Base-by-base conservation (phyloP, 768 basidiomycete species). In the Tubosaeta brunneosetosa region DNA sequence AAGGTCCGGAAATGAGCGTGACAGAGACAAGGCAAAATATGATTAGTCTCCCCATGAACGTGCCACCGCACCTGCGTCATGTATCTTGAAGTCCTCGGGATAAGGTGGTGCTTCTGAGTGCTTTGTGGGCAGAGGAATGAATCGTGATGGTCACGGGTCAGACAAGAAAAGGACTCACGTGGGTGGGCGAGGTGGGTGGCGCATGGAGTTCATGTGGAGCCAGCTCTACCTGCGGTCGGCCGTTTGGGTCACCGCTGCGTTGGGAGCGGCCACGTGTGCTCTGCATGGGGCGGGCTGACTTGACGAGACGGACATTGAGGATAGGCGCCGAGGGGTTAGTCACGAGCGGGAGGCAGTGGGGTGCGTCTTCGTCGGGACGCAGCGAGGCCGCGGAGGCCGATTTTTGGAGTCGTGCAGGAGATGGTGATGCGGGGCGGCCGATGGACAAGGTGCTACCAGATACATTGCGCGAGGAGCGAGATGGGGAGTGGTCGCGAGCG, bases 31-130 rank as follows among this genome's bases (percentile, higher is more conserved):
- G 33, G 37, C 27, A 17, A 50, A 26, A 50, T 41, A 27, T 16
- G 52, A 46, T 69, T 50, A 71, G 60, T 71, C 67, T 11, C 55
- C 67, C 67, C 67, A 69, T 27, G 67, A 69, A 46, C 67, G 63
- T 60, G 67, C 68, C 40, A 69, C 68, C 19, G 69, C 63, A 34
- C 67, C 67, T 50, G 69, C 65, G 50, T 69, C 67, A 51, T 47
- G 54, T 44, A 69, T 62, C 5, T 26, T 58, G 55, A 69, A 71
- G 52, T 58, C 50, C 48, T 69, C 69, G 55, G 61, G 50, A 47
- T 41, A 29, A 31, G 49, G 55, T 51, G 52, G 58, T 42, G 56
- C 33, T 51, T 56, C 59, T 45, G 45, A 33, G 38, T 49, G 41
- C 41, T 43, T 46, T 32, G 45, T 11, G 44, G 27, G 32, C 32